Evolutionary conservation across 441 rosid species (phyloP), one percentile per base, ranked within the genome.

Genomic region (Brassica balearica): DNA sequence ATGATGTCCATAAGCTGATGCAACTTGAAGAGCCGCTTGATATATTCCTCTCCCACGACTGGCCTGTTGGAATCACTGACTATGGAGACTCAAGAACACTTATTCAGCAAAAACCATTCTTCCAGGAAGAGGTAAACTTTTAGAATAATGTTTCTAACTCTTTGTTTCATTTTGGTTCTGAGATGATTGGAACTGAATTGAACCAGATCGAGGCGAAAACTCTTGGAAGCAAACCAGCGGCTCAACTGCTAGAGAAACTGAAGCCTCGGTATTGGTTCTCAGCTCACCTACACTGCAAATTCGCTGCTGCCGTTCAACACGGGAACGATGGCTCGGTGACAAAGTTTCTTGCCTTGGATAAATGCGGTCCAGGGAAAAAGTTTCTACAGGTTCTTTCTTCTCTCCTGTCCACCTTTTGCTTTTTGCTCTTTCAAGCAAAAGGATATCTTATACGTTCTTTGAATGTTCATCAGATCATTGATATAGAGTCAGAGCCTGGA

Each of bases 21-120:
- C 93, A 93, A 75, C 79, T 91, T 36, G 87, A 86, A 80, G 93
- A 93, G 76, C 99, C 94, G 0, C 81, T 93, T 77, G 92, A 95
- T 82, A 86, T 93, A 76, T 91, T 95, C 80, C 94, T 95, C 78
- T 93, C 99, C 58, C 97, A 95, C 69, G 97, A 95, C 79, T 95
- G 99, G 97, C 98, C 97, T 72, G 83, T 88, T 83, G 97, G 97
- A 22, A 89, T 93, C 71, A 89, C 95, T 84, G 96, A 95, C 74
- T 91, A 80, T 77, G 97, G 95, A 71, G 83, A 95, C 72, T 85
- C 89, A 81, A 68, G 79, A 71, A 66, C 90, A 77, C 99, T 93
- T 77, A 81, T 89, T 78, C 85, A 67, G 17, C 56, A 79, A 22
- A 95, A 95, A 72, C 88, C 65, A 2, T 71, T 82, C 83, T 93